Base-by-base conservation (phyloP, 116 monocot species). In the Cymodocea nodosa region DNA sequence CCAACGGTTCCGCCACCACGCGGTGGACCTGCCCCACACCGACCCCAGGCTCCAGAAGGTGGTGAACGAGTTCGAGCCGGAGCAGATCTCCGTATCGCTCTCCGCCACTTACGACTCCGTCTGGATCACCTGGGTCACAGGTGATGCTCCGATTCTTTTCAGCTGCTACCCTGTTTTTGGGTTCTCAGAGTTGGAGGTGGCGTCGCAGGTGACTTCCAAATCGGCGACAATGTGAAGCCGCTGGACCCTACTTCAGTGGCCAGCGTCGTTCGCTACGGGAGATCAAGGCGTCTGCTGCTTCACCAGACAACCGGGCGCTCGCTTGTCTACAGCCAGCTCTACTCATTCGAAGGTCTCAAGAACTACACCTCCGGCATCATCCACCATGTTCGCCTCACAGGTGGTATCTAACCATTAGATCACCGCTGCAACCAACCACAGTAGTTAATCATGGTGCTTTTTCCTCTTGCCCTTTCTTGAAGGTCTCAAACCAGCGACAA, bases 361-460 rank as follows among this genome's bases (percentile, higher is more conserved):
- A 94, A 94, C 65, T 94, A 90, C 70, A 84, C 85, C 44, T 94
- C 94, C 56, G 94, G 89, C 59, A 94, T 94, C 57, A 94, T 94
- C 19, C 94, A 94, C 67, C 94, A 94, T 79, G 94, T 86, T 69
- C 84, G 79, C 18, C 78, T 94, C 60, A 77, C 74, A 68, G 92
- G 92, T 92, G 36, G n/a, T n/a, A 5, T 63, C 40, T 17, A 44
- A 60, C 39, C 39, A 39, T 39, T 0, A 39, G 39, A 39, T 39
- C 39, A 0, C 39, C 9, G 39, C 39, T 39, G 39, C 9, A n/a
- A n/a, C n/a, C n/a, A n/a, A n/a, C n/a, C n/a, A n/a, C n/a, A n/a
- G n/a, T n/a, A n/a, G n/a, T n/a, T n/a, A n/a, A n/a, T n/a, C n/a
- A n/a, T 59, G 13, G 3, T n/a, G 30, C 8, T 59, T 59, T 2